Conservation (phyloP, 495 filamentous ascomycete species). For the Penicillium diatomitis region DNA sequence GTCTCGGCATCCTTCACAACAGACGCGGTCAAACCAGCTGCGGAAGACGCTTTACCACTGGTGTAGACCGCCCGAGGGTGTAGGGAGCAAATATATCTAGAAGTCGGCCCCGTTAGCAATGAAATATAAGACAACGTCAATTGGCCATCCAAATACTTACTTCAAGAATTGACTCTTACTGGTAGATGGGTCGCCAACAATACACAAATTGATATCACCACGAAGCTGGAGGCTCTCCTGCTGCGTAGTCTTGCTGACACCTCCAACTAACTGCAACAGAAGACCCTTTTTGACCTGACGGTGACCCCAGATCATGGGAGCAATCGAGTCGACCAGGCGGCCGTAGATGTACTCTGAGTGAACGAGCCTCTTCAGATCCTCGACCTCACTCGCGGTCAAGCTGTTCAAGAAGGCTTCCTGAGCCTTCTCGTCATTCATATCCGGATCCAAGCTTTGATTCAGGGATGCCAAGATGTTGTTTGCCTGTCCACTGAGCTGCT, state of each 20-base stretch:
- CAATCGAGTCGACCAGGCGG: slow-evolving; percentile 88
- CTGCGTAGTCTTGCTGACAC: slow-evolving; percentile 74
- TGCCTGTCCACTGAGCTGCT: slow-evolving; percentile 59
- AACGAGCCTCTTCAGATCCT: slow-evolving; percentile 86
- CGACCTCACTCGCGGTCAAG: slow-evolving; percentile 74
- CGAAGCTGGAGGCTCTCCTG: slow-evolving; percentile 87
- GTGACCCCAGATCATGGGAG: slow-evolving; percentile 94
- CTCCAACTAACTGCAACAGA: slow-evolving; percentile 84
- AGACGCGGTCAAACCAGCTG: slow-evolving; percentile 92
- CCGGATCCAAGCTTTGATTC: slow-evolving; percentile 57
- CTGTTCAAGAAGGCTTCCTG: slow-evolving; percentile 82
- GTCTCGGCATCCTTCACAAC: slow-evolving; percentile 98
- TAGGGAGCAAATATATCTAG: slow-evolving; percentile 81
- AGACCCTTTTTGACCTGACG: slow-evolving; percentile 97
- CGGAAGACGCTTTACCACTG: slow-evolving; percentile 94
- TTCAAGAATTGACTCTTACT: slow-evolving; percentile 98
- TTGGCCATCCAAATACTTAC: slow-evolving; percentile 20
- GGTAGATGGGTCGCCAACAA: slow-evolving; percentile 96
- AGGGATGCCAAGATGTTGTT: slow-evolving; percentile 75
- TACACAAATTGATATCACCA: slow-evolving; percentile 98
- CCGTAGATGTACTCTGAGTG: slow-evolving; percentile 92
- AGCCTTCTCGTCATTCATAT: slow-evolving; percentile 70
- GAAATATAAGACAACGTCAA: too few species aligned
- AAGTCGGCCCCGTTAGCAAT: background rate
- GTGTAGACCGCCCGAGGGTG: slow-evolving; percentile 96